A percentile compares a stretch with the other conserved stretches of the same genome.
Conservation (phyloP, 1,284 basidiomycete species). For the Phaffia rhodozyma region DNA sequence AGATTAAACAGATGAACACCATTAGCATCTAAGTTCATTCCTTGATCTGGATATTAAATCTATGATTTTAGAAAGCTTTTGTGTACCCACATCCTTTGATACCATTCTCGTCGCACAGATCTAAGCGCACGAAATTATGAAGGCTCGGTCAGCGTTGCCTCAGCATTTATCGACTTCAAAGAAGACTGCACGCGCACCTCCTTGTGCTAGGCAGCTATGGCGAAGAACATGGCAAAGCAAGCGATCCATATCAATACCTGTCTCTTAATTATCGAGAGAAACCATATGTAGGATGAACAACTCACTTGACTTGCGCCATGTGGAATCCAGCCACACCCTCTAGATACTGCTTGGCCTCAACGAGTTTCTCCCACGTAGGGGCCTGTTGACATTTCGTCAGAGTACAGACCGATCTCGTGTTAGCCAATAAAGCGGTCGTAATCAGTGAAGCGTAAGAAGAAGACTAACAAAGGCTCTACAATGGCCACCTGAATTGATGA, state of each 20-base stretch:
- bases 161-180: not conserved
- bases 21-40: no score
- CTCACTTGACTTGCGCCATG: constrained; percentile 62
- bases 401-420: no score
- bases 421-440: not conserved
- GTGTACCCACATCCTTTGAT: constrained; percentile 47
- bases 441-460: constrained; percentile 34
- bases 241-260: not conserved
- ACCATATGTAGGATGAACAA: not conserved
- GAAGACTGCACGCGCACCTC: constrained; percentile 46
- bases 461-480: constrained; percentile 32
- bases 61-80: not conserved
- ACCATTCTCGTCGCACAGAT: constrained; percentile 59
- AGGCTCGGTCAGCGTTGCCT: no score
- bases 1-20: not conserved
- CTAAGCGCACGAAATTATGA: constrained; percentile 35
- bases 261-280: not conserved
- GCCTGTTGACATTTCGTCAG: constrained; percentile 22
- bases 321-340: constrained; percentile 48
- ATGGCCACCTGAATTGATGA: constrained; percentile 28
- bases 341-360: constrained; percentile 44
- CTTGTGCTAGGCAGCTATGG: constrained; percentile 54
- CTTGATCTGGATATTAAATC: no score
- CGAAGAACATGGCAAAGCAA: not conserved
- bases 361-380: constrained; percentile 70